Evolutionary conservation across 495 filamentous ascomycete genomes (phyloP).

Genomic region (Staphylotrichum longicolle): DNA sequence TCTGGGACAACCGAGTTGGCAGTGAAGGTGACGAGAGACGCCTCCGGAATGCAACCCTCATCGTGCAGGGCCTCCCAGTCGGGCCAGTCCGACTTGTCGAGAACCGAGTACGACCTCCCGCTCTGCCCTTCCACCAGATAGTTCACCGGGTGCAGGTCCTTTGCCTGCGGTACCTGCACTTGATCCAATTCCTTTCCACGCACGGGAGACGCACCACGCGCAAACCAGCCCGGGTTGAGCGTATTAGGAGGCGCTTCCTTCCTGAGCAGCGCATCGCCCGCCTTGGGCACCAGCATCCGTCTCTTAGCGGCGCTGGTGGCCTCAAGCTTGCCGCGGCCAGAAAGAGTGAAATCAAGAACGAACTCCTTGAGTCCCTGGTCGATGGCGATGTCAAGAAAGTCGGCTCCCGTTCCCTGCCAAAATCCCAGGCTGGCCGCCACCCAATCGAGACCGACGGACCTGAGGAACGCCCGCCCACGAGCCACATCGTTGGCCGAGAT

Average conservation of each 20-base stretch:
- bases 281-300: conserved; percentile 7
- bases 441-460: conserved; percentile 13
- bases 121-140: background rate
- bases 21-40: background rate
- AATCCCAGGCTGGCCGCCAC: conserved; percentile 16
- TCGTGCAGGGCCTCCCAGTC: background rate
- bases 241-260: conserved; percentile 22
- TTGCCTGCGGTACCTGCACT: background rate
- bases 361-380: background rate
- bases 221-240: conserved; percentile 19
- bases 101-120: background rate
- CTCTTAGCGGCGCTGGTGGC: background rate
- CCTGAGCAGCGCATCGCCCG: conserved; percentile 18
- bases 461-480: conserved; percentile 19
- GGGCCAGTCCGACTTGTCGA: conserved; percentile 1
- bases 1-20: background rate
- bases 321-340: background rate
- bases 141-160: conserved; percentile 4
- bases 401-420: conserved; percentile 14
- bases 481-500: conserved; percentile 14
- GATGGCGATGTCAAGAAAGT: conserved; percentile 11
- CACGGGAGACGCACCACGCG: background rate
- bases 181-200: background rate
- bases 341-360: background rate
- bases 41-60: background rate